Conservation (phyloP, 2,329 filamentous ascomycete genomes). For the Chalara sp. region DNA sequence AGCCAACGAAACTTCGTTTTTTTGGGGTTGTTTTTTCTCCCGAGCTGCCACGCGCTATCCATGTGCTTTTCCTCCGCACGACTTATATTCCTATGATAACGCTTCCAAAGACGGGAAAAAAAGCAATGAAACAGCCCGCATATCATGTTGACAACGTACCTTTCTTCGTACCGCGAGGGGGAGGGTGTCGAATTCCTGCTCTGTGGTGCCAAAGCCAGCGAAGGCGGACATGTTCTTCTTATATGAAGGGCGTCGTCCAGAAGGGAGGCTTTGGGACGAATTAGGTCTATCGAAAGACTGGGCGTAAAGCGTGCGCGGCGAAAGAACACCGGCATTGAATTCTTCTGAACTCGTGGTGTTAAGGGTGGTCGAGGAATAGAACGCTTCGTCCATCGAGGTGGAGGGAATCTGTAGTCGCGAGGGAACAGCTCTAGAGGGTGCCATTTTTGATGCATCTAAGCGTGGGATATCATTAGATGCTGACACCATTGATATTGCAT, state of each 20-base stretch:
- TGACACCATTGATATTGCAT: too few species aligned
- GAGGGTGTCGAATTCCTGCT: slow-evolving; percentile 43
- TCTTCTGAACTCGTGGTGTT: slow-evolving; percentile 15
- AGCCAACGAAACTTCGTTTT: too few species aligned
- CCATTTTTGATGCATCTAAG: too few species aligned
- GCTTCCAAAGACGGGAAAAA: too few species aligned
- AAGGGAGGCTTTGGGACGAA: slow-evolving; percentile 17
- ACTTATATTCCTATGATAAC: too few species aligned
- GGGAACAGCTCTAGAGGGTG: too few species aligned
- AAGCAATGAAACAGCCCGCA: too few species aligned
- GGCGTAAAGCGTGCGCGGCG: slow-evolving; percentile 19
- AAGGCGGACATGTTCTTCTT: slow-evolving; percentile 24
- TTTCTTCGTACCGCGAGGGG: slow-evolving; percentile 44
- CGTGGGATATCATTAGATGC: too few species aligned
- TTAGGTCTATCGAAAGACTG: slow-evolving; percentile 21
- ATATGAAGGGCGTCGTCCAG: slow-evolving; percentile 7
- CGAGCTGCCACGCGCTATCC: too few species aligned
- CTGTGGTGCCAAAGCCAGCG: slow-evolving; percentile 26
- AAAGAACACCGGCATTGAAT: slow-evolving; percentile 6
- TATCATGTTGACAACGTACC: slow-evolving; percentile 30
- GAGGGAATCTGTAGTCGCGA: too few species aligned
- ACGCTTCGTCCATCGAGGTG: background rate
- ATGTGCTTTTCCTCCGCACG: too few species aligned
- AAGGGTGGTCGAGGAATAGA: slow-evolving; percentile 12
- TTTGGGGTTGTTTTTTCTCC: too few species aligned